Evolutionary conservation across 768 basidiomycete species (phyloP).

Genomic region (Xanthoconium stramineum): DNA sequence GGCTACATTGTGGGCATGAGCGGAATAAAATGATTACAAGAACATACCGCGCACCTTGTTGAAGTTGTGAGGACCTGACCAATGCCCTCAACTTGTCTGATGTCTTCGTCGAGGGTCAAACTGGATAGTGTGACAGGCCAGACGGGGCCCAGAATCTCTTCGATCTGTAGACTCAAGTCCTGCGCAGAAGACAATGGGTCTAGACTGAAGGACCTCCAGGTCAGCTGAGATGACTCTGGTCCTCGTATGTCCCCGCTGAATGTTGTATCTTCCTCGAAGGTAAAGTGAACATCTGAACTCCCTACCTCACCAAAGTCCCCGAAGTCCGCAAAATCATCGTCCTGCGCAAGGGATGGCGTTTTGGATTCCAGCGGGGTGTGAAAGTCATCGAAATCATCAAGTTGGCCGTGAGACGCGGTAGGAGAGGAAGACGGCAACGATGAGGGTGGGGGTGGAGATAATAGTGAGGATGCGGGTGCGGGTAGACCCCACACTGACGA

Average conservation of each 20-base stretch:
- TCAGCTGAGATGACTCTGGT: conserved; percentile 41
- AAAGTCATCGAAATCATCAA: conserved; percentile 54
- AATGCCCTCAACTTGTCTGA: conserved; percentile 78
- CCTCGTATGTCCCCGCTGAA: conserved; percentile 12
- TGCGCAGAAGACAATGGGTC: conserved; percentile 59
- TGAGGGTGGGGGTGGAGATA: conserved; percentile 22
- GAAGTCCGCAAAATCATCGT: conserved; percentile 86
- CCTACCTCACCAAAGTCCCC: conserved; percentile 78
- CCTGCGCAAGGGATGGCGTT: conserved; percentile 37
- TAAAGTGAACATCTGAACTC: conserved; percentile 39
- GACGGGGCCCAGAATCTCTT: conserved; percentile 62
- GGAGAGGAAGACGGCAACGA: conserved; percentile 27
- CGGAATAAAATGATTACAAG: conserved; percentile 21
- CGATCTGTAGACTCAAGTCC: conserved; percentile 59
- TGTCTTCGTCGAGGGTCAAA: conserved; percentile 63
- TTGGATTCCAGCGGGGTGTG: conserved; percentile 48
- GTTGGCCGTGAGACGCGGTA: conserved; percentile 31
- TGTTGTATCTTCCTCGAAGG: conserved; percentile 29
- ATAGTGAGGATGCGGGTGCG: conserved; percentile 33
- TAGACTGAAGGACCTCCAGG: conserved; percentile 63
- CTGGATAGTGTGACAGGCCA: conserved; percentile 55
- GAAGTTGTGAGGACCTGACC: conserved; percentile 73
- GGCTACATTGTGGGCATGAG: conserved; percentile 45
- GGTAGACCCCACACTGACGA: conserved; percentile 69
- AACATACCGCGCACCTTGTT: conserved; percentile 53